Evolutionary conservation across 1,284 basidiomycete genomes (phyloP), one percentile per base, ranked within the genome.

Genomic region (Dichomitus squalens): DNA sequence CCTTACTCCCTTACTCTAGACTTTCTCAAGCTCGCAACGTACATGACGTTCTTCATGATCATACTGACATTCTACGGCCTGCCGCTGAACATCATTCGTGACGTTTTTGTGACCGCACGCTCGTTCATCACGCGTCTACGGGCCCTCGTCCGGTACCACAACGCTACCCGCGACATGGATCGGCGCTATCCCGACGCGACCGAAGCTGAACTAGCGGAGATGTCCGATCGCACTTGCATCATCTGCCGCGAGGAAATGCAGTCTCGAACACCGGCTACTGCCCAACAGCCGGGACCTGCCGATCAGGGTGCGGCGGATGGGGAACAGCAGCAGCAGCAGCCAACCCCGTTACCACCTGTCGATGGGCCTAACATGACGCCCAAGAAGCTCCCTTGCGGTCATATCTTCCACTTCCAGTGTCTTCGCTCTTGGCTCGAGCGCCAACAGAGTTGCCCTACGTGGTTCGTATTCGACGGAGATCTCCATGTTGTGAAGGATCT

Each of bases 171-270:
- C 55, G 96, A 99, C 72, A 99, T 99, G 96, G 95, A 99, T 69
- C 84, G 92, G 63, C 82, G 93, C 41, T 99, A 99, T 73, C 95
- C 96, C 5, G 88, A 96, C 69, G 96, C 95, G n/a, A 93, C 92
- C 1, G 82, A 85, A 58, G 90, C 87, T 56, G 96, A 99, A 72
- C 78, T 99, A 73, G 75, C 81, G 27, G 77, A 79, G 8, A 87
- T 90, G 80, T 88, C 84, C 49, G 97, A 99, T 75, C 85, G 84
- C 56, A 98, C 95, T 2, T 99, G 97, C 71, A 98, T 99, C 69
- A 98, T 99, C 65, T 98, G 97, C 70, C 84, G 97, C n/a, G 96
- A 99, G 74, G 96, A 99, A 71, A 96, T 99, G 94, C 73, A 84
- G 35, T 72, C 74, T 20, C 71, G 71, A 33, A 64, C 64, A 27